phyloP scores from a whole-genome alignment of 345 rosid species.

The Ceriops decandra region DNA sequence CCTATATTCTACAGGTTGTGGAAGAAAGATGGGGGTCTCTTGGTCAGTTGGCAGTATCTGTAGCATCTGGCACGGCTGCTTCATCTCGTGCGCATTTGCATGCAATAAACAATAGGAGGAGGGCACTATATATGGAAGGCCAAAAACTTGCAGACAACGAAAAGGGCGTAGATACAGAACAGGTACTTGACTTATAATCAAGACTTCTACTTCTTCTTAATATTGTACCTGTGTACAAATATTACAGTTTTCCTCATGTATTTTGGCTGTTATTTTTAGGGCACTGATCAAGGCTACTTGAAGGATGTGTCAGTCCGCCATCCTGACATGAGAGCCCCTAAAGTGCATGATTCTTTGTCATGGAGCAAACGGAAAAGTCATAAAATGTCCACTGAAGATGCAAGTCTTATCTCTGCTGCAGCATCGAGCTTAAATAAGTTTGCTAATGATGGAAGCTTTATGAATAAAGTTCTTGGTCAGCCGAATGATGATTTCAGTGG shows the following conservation, averaged over 20 bases:
- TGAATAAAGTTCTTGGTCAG: slow-evolving; percentile 46
- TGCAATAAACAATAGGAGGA: slow-evolving; percentile 67
- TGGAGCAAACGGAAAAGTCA: slow-evolving; percentile 68
- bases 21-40: slow-evolving; percentile 78
- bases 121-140: slow-evolving; percentile 31
- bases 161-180: slow-evolving; percentile 35
- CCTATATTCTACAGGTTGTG: slow-evolving; percentile 56
- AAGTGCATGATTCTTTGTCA: slow-evolving; percentile 53
- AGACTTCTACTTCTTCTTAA: background rate
- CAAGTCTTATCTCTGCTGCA: slow-evolving; percentile 49
- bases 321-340: slow-evolving; percentile 68
- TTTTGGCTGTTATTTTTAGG: slow-evolving; percentile 29
- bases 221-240: background rate
- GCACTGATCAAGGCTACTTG: slow-evolving; percentile 48
- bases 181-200: slow-evolving; percentile 37
- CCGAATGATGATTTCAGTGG: slow-evolving; percentile 29
- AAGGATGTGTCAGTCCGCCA: slow-evolving; percentile 52
- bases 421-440: slow-evolving; percentile 66
- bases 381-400: slow-evolving; percentile 43
- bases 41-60: slow-evolving; percentile 69
- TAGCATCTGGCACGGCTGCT: slow-evolving; percentile 63
- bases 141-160: slow-evolving; percentile 23
- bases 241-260: background rate
- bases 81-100: slow-evolving; percentile 83
- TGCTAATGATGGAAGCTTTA: slow-evolving; percentile 70